These are phyloP conservation scores for Craspedostauros australis DNA, from an alignment of 108 stramenopile species.

Conservation along the genomic window DNA sequence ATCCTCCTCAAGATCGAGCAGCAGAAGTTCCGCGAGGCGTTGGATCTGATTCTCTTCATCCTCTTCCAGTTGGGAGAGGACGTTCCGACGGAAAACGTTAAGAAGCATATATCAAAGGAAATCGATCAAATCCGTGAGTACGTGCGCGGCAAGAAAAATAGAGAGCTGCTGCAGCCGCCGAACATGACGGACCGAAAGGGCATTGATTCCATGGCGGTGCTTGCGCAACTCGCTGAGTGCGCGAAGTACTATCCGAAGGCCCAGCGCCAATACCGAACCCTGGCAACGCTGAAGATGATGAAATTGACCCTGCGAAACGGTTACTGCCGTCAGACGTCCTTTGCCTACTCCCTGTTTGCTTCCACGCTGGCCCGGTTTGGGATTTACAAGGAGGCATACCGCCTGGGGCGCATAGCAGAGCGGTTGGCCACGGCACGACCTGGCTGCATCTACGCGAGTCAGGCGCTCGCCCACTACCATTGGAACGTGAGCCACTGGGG, in stretches of 20 bases:
- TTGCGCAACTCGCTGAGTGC: slow-evolving; percentile 11
- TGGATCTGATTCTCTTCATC: slow-evolving; percentile 1
- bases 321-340: slow-evolving; percentile 16
- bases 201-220: slow-evolving; percentile 13
- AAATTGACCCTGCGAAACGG: slow-evolving; percentile 11
- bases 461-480: slow-evolving; percentile 19
- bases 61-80: slow-evolving; percentile 13
- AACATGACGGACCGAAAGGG: slow-evolving; percentile 15
- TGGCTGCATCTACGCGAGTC: no score
- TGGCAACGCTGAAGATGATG: slow-evolving; percentile 28
- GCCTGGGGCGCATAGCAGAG: slow-evolving; percentile 17
- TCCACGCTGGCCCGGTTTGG: slow-evolving; percentile 2
- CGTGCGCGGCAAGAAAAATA: background rate
- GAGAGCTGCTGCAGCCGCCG: slow-evolving; percentile 9
- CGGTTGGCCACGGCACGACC: slow-evolving; percentile 9
- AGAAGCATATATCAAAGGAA: slow-evolving; percentile 2
- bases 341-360: slow-evolving; percentile 8
- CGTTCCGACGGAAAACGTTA: slow-evolving; percentile 1
- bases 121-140: background rate
- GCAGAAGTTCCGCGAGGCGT: slow-evolving; percentile 11
- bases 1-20: slow-evolving; percentile 2
- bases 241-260: background rate
- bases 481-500: slow-evolving; percentile 21
- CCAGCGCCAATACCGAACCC: background rate
- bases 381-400: slow-evolving; percentile 15